Conservation (phyloP, 345 rosid species). For the Heritiera littoralis region DNA sequence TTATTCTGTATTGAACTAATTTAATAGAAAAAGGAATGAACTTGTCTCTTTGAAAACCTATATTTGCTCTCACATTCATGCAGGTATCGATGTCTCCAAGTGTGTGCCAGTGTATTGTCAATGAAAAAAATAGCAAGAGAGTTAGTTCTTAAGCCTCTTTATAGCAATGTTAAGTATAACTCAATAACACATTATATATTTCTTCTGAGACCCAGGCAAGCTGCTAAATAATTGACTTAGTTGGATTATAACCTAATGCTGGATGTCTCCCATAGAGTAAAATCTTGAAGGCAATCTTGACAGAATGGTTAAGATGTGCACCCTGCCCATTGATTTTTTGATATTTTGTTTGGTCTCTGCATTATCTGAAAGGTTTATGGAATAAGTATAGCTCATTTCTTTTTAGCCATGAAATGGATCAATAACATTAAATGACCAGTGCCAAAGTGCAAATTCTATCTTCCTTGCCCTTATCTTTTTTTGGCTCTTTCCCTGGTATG, state of each 20-base stretch:
- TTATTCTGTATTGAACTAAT: not conserved
- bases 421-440: not conserved
- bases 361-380: not conserved
- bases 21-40: too few species aligned
- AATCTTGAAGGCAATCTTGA: not conserved
- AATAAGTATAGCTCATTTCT: not conserved
- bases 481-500: not conserved
- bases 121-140: too few species aligned
- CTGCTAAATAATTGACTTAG: not conserved
- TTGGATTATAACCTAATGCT: not conserved
- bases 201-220: too few species aligned
- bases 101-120: not conserved
- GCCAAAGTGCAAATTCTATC: not conserved
- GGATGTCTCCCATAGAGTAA: not conserved
- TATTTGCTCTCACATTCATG: not conserved
- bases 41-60: not conserved
- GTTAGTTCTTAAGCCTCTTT: too few species aligned
- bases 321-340: not conserved
- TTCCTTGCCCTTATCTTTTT: not conserved
- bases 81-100: not conserved
- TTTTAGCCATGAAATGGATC: not conserved
- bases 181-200: too few species aligned
- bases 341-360: not conserved
- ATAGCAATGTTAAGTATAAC: too few species aligned
- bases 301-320: not conserved